These are phyloP conservation scores for Penicillium brasilianum DNA, from an alignment of 2,329 filamentous ascomycete species.

Conservation along the genomic window DNA sequence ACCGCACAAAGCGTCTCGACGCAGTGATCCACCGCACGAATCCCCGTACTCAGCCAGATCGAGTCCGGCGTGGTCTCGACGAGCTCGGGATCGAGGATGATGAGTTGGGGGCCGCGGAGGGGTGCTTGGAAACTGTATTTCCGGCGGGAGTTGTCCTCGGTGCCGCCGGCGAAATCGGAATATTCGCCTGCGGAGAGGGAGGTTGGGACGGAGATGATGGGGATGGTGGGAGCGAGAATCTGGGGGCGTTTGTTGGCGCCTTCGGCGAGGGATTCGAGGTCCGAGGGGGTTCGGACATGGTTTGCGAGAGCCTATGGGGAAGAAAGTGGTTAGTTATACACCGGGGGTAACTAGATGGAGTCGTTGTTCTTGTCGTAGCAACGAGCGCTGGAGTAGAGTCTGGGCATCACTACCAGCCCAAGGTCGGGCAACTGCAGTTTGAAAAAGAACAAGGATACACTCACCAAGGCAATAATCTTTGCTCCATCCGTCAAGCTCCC, in stretches of 20 bases:
- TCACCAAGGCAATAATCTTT: constrained; percentile 57
- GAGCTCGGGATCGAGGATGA: constrained; percentile 63
- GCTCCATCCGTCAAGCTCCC: constrained; percentile 63
- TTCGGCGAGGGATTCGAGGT: constrained; percentile 45
- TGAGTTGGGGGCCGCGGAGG: constrained; percentile 53
- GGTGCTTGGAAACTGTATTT: constrained; percentile 47
- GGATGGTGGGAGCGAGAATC: constrained; percentile 36
- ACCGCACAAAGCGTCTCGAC: constrained; percentile 60
- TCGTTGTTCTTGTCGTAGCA: not conserved
- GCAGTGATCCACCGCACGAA: constrained; percentile 63
- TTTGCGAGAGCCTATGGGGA: constrained; percentile 55
- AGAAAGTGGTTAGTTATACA: constrained; percentile 6
- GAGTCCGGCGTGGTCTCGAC: constrained; percentile 56
- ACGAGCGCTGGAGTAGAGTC: not conserved
- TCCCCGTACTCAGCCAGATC: constrained; percentile 64
- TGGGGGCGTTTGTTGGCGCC: constrained; percentile 32
- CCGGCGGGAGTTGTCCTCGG: constrained; percentile 41
- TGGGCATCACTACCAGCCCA: not conserved
- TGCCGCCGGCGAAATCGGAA: constrained; percentile 47
- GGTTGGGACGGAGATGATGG: constrained; percentile 49
- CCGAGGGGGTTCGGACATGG: constrained; percentile 43
- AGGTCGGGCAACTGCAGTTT: not conserved
- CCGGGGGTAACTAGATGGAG: not conserved
- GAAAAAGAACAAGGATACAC: not conserved
- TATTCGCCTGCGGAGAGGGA: constrained; percentile 52